A percentile compares a stretch with the other conserved stretches of the same genome.
Evolutionary conservation across 176 grass and related monocot genomes (phyloP).

Genomic region (Hyparrhenia diplandra): DNA sequence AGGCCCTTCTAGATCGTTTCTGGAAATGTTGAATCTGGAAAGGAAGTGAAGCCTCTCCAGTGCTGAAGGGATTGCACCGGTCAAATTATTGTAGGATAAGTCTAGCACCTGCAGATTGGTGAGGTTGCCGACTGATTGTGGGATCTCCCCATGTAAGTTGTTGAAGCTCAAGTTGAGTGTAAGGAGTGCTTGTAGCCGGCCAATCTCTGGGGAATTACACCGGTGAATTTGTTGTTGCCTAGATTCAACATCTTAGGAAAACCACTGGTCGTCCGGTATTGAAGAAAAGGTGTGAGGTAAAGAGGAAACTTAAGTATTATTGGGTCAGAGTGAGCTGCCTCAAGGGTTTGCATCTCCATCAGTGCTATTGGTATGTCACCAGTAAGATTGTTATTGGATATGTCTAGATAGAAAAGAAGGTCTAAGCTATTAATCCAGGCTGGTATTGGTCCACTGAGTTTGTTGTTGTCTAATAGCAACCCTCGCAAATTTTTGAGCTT

Average conservation of each 20-base stretch:
- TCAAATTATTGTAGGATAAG: slow-evolving; percentile 31
- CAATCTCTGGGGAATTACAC: slow-evolving; percentile 28
- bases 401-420: slow-evolving; percentile 29
- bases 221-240: slow-evolving; percentile 29
- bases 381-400: slow-evolving; percentile 39
- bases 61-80: slow-evolving; percentile 20
- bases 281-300: background rate
- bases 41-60: slow-evolving; percentile 33
- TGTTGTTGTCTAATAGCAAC: slow-evolving; percentile 19
- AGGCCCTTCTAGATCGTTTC: slow-evolving; percentile 43
- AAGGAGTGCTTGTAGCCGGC: slow-evolving; percentile 24
- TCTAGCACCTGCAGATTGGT: slow-evolving; percentile 20
- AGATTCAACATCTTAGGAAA: slow-evolving; percentile 34
- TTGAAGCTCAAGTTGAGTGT: slow-evolving; percentile 43
- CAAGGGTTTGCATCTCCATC: slow-evolving; percentile 31
- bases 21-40: slow-evolving; percentile 27
- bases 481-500: slow-evolving; percentile 27
- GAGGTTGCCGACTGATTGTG: slow-evolving; percentile 15
- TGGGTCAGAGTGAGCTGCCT: slow-evolving; percentile 8
- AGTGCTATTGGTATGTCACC: slow-evolving; percentile 32
- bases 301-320: slow-evolving; percentile 14
- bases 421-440: slow-evolving; percentile 31
- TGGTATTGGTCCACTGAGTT: slow-evolving; percentile 36
- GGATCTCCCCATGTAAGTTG: slow-evolving; percentile 26
- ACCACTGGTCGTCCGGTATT: background rate